phyloP scores from a whole-genome alignment of 352 stramenopile species.

The Globisporangium orthogonon region DNA sequence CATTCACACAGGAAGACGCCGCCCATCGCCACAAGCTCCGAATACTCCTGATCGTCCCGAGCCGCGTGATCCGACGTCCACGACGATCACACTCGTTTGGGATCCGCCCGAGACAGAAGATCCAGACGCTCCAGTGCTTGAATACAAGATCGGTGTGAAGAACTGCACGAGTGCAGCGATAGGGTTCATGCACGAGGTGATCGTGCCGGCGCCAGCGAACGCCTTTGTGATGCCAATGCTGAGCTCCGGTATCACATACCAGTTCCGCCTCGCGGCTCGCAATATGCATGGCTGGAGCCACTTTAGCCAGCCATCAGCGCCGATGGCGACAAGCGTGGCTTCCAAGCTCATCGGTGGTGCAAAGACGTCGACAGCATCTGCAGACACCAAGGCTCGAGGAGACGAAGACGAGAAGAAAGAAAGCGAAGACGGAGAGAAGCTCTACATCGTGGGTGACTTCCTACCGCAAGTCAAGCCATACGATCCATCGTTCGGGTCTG shows the following conservation, averaged over 20 bases:
- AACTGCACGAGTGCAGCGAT: conserved; percentile 49
- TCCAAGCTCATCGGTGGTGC: conserved; percentile 10
- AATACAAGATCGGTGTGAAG: conserved; percentile 55
- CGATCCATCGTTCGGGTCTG: conserved; percentile 42
- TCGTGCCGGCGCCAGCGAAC: conserved; percentile 9
- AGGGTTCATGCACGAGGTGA: conserved; percentile 51
- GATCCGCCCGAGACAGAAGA: conserved; percentile 16
- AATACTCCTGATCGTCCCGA: conserved; percentile 26
- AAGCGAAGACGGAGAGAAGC: background rate
- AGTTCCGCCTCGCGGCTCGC: conserved; percentile 73
- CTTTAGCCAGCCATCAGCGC: conserved; percentile 62
- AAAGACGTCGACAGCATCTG: background rate
- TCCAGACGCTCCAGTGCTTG: conserved; percentile 25
- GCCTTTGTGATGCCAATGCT: conserved; percentile 47
- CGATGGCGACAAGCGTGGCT: conserved; percentile 36
- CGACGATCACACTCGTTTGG: conserved; percentile 50
- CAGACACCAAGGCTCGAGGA: background rate
- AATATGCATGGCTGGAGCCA: conserved; percentile 60
- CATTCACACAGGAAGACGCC: conserved; percentile 47
- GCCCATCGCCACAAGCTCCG: conserved; percentile 39
- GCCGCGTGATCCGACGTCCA: conserved; percentile 29
- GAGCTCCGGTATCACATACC: conserved; percentile 73
- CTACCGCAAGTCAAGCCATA: conserved; percentile 48
- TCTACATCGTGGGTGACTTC: conserved; percentile 30
- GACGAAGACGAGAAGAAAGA: background rate